A percentile compares a stretch with the other conserved stretches of the same genome.
These are phyloP conservation scores for Chalciporus pseudorubinellus DNA, from an alignment of 768 basidiomycete genomes.

Conservation along the genomic window DNA sequence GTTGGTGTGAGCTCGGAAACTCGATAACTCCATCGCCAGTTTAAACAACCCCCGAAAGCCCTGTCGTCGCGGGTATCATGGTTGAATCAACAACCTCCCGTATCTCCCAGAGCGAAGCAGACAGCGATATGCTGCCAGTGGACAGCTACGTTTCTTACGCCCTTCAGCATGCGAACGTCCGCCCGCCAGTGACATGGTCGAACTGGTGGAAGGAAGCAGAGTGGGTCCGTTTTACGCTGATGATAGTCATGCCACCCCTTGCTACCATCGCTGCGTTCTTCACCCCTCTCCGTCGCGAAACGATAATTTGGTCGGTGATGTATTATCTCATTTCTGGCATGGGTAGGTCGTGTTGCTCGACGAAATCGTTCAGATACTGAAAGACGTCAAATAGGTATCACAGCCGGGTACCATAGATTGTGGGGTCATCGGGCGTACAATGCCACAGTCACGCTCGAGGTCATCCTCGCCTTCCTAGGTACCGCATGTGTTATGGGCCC, in stretches of 20 bases:
- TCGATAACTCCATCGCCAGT: no score
- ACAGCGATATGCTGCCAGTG: conserved; percentile 53
- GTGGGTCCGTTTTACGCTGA: conserved; percentile 66
- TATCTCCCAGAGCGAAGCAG: conserved; percentile 8
- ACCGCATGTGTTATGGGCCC: conserved; percentile 94
- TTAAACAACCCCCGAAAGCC: neutral
- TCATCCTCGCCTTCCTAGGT: conserved; percentile 78
- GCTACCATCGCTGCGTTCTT: conserved; percentile 61
- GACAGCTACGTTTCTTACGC: conserved; percentile 74
- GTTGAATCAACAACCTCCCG: neutral
- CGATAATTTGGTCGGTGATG: neutral
- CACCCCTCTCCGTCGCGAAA: neutral
- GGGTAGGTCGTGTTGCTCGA: neutral
- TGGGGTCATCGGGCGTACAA: conserved; percentile 98
- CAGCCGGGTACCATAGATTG: conserved; percentile 93
- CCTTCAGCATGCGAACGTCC: conserved; percentile 55
- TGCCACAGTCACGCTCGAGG: conserved; percentile 82
- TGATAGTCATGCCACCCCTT: conserved; percentile 66
- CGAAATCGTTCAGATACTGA: conserved; percentile 25
- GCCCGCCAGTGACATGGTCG: conserved; percentile 57
- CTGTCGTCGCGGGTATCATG: neutral
- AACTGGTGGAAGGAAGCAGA: conserved; percentile 60
- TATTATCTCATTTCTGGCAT: neutral
- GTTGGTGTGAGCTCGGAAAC: no score
- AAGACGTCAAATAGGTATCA: conserved; percentile 56